Evolutionary conservation across 345 rosid genomes (phyloP), one percentile per base, ranked within the genome.

Genomic region (Aurinia saxatilis): DNA sequence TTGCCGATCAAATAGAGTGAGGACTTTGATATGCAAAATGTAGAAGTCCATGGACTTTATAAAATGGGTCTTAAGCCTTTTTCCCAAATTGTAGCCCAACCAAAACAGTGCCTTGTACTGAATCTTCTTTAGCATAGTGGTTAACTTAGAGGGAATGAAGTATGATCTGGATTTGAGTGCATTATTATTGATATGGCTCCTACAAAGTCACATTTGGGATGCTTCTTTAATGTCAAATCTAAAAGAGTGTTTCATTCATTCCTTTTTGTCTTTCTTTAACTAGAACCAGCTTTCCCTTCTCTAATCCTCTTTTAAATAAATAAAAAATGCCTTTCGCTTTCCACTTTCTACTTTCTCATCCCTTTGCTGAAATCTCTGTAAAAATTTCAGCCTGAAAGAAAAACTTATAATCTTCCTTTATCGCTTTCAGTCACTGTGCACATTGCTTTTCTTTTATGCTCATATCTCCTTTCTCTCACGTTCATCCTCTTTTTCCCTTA

Each of bases 251-350:
- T 49, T 36, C 57, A 61, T 49, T 36, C 57, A 61, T 64, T 50
- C 30, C 60, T 42, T 71, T 71, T 71, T 71, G 75, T 71, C 70
- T 56, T 71, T 71, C 75, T 63, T 63, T 57, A 63, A 55, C 68
- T 14, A 62, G 17, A 41, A 34, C 54, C 50, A 69, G 57, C 73
- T 58, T 52, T 68, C 25, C 7, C 23, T 57, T 41, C 68, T 70
- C 59, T 49, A 71, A 63, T 48, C 41, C 41, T 12, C 70, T 63
- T 71, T 46, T 70, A 23, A 35, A 27, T 2, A 35, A 57, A 61
- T 13, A 25, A 52, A 51, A 68, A 59, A 50, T 33, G 56, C 48
- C 49, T 68, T 60, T 60, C 31, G 39, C 56, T 54, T 69, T 68
- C 60, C 6, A 37, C 67, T 70, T 70, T 70, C 45, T 38, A 49